These are phyloP conservation scores for Ganoderma multipileum DNA, from an alignment of 1,284 basidiomycete species.

Conservation along the genomic window DNA sequence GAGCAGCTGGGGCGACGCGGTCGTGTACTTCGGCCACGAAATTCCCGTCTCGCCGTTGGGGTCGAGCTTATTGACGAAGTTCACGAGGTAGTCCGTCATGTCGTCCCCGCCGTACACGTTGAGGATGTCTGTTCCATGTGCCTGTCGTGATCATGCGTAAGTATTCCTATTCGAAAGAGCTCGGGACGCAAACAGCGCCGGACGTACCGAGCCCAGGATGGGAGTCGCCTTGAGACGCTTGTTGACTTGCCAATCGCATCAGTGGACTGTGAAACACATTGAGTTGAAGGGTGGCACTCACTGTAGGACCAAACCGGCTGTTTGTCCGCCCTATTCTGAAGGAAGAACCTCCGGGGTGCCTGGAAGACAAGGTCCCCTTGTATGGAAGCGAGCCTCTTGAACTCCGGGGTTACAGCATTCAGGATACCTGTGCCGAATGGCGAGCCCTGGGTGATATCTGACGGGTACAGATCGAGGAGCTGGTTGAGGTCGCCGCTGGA, in stretches of 20 bases:
- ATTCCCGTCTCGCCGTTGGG: slow-evolving; percentile 30
- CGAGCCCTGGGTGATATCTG: slow-evolving; percentile 49
- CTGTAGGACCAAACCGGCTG: slow-evolving; percentile 42
- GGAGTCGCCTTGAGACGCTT: background rate
- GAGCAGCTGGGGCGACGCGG: slow-evolving; percentile 24
- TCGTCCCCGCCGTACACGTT: slow-evolving; percentile 30
- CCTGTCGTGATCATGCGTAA: background rate
- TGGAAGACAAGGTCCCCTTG: slow-evolving; percentile 63
- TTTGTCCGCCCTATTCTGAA: slow-evolving; percentile 38
- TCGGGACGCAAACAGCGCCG: background rate
- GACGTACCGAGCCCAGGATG: slow-evolving; percentile 41
- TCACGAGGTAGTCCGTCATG: slow-evolving; percentile 32
- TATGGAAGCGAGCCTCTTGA: slow-evolving; percentile 59
- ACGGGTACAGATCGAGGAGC: slow-evolving; percentile 38
- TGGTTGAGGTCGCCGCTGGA: slow-evolving; percentile 20
- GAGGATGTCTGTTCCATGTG: slow-evolving; percentile 31
- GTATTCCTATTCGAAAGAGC: background rate
- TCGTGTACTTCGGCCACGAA: slow-evolving; percentile 29
- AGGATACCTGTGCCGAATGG: slow-evolving; percentile 56
- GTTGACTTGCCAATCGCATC: background rate
- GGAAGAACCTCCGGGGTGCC: slow-evolving; percentile 57
- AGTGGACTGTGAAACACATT: background rate
- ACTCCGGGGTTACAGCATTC: slow-evolving; percentile 55
- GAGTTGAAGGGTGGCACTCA: slow-evolving; percentile 8
- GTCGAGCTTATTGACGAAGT: slow-evolving; percentile 36